Conservation (phyloP, 176 grass and related monocot species). For the Oryza longistaminata region DNA sequence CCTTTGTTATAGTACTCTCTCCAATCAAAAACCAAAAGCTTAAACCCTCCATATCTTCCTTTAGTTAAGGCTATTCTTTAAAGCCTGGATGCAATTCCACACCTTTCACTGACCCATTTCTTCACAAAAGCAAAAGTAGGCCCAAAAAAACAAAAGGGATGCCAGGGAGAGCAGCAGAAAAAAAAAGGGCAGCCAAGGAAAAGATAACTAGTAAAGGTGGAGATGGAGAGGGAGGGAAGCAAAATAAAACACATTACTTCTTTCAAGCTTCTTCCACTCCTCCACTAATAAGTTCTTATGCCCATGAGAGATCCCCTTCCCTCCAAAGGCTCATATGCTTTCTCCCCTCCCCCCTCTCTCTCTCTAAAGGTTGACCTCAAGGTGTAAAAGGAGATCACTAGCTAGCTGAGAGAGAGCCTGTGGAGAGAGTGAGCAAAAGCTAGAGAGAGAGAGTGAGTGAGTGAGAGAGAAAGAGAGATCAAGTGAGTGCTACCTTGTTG, state of each 20-base stretch:
- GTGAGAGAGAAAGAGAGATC: background rate
- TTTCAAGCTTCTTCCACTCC: conserved; percentile 38
- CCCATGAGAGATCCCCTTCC: conserved; percentile 54
- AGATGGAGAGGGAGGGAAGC: conserved; percentile 16
- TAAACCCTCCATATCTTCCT: conserved; percentile 3
- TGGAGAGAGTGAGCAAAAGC: conserved; percentile 30
- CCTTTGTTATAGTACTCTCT: background rate
- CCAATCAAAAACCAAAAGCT: background rate
- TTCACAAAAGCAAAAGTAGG: conserved; percentile 59
- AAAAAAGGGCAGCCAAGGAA: conserved; percentile 30
- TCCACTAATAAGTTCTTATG: conserved; percentile 32
- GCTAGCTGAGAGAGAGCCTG: conserved; percentile 5
- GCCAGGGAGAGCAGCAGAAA: conserved; percentile 13
- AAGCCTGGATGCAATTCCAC: conserved; percentile 49
- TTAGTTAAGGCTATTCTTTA: conserved; percentile 45
- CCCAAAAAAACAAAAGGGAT: conserved; percentile 10
- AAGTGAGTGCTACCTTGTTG: background rate
- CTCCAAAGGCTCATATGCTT: conserved; percentile 39
- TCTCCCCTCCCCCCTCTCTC: conserved; percentile 25
- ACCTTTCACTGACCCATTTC: conserved; percentile 53
- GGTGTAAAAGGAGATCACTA: conserved; percentile 4
- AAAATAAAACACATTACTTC: conserved; percentile 60
- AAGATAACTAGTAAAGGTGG: conserved; percentile 45
- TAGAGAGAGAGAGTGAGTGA: conserved; percentile 17
- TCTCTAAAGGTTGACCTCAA: conserved; percentile 57